phyloP scores from a whole-genome alignment of 768 basidiomycete genomes.

The Lanmaoa pseudosensibilis region DNA sequence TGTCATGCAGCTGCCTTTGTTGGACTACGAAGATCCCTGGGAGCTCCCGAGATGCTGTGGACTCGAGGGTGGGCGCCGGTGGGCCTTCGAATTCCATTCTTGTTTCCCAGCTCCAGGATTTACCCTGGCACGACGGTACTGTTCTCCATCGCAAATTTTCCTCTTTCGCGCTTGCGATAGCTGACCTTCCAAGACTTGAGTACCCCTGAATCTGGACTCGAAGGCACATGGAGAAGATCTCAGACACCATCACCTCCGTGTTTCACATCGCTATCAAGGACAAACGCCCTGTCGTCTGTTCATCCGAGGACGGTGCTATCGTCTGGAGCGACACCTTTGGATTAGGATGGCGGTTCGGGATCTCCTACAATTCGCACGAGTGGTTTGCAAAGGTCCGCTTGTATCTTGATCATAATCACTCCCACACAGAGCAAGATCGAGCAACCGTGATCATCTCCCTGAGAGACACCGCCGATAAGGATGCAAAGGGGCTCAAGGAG shows the following conservation, averaged over 20 bases:
- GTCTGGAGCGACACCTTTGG: slow-evolving; percentile 31
- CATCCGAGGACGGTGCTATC: neutral
- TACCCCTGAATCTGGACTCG: neutral
- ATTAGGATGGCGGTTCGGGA: slow-evolving; percentile 29
- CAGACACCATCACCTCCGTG: slow-evolving; percentile 24
- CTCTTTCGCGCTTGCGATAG: neutral
- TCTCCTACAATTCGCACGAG: slow-evolving; percentile 16
- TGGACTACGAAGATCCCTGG: slow-evolving; percentile 4
- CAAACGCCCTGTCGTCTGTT: slow-evolving; percentile 17
- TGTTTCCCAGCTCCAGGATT: neutral
- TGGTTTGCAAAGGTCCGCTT: slow-evolving; percentile 28
- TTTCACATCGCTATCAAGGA: slow-evolving; percentile 28
- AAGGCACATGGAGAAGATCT: slow-evolving; percentile 24
- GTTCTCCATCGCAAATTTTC: neutral
- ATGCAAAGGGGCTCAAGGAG: slow-evolving; percentile 7
- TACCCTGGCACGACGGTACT: neutral
- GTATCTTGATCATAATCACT: slow-evolving; percentile 30
- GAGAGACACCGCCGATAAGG: slow-evolving; percentile 1
- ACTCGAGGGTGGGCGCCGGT: neutral
- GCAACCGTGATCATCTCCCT: slow-evolving; percentile 18
- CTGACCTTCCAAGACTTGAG: neutral
- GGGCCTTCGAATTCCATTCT: neutral
- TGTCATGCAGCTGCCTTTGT: slow-evolving; percentile 2
- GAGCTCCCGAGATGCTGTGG: slow-evolving; percentile 6
- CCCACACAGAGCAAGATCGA: slow-evolving; percentile 20